Conservation (phyloP, 176 grass and related monocot species). For the Juncus inflexus region DNA sequence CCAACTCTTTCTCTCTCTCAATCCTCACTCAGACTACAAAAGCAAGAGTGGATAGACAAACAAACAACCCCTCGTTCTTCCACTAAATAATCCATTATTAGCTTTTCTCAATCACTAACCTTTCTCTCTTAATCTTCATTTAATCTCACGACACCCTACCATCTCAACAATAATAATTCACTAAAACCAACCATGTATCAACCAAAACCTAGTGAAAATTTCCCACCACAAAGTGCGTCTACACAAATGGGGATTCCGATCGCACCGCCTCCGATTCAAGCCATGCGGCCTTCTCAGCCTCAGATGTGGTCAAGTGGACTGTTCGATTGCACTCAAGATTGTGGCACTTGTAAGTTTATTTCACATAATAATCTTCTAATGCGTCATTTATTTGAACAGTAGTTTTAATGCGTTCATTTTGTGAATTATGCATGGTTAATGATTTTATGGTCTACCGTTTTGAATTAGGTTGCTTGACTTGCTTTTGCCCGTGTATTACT, state of each 20-base stretch:
- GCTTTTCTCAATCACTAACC: no score
- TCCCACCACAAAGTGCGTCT: background rate
- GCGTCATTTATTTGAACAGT: background rate
- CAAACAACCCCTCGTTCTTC: no score
- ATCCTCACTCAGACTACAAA: no score
- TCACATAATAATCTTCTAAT: background rate
- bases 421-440: background rate
- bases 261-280: background rate
- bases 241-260: background rate
- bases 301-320: slow-evolving; percentile 54
- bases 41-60: no score
- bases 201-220: background rate
- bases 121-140: background rate
- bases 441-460: background rate
- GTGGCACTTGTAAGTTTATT: slow-evolving; percentile 37
- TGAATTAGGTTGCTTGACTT: slow-evolving; percentile 48
- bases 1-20: no score
- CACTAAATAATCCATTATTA: no score
- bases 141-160: background rate
- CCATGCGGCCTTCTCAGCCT: background rate
- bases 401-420: background rate
- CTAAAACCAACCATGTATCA: background rate
- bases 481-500: slow-evolving; percentile 55
- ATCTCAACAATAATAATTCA: background rate
- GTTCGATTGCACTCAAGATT: slow-evolving; percentile 47